Base-by-base conservation (phyloP, 1,139 yeast species). In the Scheffersomyces insectosa region DNA sequence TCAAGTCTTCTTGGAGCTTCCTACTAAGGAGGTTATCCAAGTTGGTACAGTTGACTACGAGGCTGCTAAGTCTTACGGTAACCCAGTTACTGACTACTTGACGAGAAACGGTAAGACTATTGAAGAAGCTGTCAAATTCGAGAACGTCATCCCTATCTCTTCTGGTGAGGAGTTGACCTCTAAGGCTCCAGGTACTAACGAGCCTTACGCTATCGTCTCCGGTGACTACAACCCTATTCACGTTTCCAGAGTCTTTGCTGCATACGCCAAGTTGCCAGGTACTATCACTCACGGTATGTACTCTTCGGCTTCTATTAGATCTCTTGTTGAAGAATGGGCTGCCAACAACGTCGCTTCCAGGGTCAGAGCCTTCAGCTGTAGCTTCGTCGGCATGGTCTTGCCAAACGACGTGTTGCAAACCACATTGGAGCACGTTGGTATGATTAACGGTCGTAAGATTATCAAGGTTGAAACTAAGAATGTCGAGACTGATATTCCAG, bases 271-370 rank as follows among this genome's bases (percentile, higher is more conserved):
- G 60, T 79, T 93, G 62, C 97, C 97, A 49, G 99, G 99, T 55
- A 93, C 98, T 35, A 93, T 93, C 60, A 93, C 99, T 32, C 99
- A 95, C 62, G 99, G 99, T 63, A 93, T 93, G 99, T 95, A 83
- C 79, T 88, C 97, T 15, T 88, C 96, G 61, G 99, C 97, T 52
- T 82, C 96, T 49, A 93, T 91, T 52, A 85, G 99, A 75, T 82
- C 95, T 14, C 80, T 90, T 64, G 97, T 93, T 55, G 99, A 93
- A 75, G 88, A 89, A 66, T 91, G 97, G 91, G 99, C 99, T 54
- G 99, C 99, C 49, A 93, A 90, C 68, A 90, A 95, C 66, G 91
- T 88, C 57, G 95, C 97, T 45, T 80, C 93, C 43, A 88, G 99
- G 74, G 98, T 95, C 45, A 83, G 96, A 66, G 98, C 96, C 37